Conservation (phyloP, 2,329 filamentous ascomycete species). For the Zopfia rhizophila region DNA sequence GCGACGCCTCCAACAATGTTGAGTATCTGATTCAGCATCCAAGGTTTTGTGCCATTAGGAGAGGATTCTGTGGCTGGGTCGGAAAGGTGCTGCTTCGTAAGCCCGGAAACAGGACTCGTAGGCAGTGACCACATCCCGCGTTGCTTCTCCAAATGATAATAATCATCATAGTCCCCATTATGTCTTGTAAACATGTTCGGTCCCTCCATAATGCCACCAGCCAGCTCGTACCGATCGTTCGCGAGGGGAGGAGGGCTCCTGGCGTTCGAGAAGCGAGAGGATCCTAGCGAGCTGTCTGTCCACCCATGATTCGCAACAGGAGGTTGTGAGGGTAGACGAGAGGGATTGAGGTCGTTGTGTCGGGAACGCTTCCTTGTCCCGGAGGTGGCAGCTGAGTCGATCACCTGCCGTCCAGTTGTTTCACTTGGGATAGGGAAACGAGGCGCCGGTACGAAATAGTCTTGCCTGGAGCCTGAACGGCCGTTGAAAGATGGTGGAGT, state of each 20-base stretch:
- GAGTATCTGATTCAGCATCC: conserved; percentile 58
- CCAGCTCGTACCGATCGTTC: conserved; percentile 62
- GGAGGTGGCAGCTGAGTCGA: conserved; percentile 36
- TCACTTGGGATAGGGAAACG: conserved; percentile 37
- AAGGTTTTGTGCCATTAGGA: conserved; percentile 36
- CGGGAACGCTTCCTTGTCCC: conserved; percentile 46
- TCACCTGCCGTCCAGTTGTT: conserved; percentile 42
- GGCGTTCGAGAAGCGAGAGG: conserved; percentile 34
- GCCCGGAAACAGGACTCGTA: conserved; percentile 33
- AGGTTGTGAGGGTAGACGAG: conserved; percentile 23
- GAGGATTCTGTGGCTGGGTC: conserved; percentile 25
- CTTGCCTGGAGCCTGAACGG: conserved; percentile 24
- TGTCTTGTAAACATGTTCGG: conserved; percentile 52
- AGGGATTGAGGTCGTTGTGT: conserved; percentile 19
- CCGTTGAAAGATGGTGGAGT: conserved; percentile 28
- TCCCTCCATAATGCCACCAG: conserved; percentile 60
- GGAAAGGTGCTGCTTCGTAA: conserved; percentile 11
- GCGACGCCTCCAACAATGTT: conserved; percentile 73
- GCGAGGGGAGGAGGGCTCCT: conserved; percentile 58
- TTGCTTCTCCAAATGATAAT: conserved; percentile 50
- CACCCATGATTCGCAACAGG: conserved; percentile 29
- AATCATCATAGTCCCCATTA: conserved; percentile 55
- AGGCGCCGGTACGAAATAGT: conserved; percentile 33
- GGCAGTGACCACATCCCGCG: conserved; percentile 48
- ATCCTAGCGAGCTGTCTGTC: conserved; percentile 27